Evolutionary conservation across 495 filamentous ascomycete species (phyloP), one percentile per base, ranked within the genome.

Genomic region (Pseudotulostoma volvatum): DNA sequence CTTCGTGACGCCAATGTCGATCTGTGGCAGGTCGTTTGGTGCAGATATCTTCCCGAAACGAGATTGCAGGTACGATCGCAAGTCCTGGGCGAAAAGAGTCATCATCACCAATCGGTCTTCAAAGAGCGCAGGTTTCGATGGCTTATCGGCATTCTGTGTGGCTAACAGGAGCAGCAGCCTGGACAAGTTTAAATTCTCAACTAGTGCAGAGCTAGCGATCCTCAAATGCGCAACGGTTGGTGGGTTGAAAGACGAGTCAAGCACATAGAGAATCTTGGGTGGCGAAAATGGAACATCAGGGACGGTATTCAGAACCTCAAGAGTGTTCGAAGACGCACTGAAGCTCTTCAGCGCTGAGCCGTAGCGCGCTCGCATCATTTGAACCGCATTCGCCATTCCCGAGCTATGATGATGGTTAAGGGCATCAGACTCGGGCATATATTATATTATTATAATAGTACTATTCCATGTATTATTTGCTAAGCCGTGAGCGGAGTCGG

Each of bases 241-340:
- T 11, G 88, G 88, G 51, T 96, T 96, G 72, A 93, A 96, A 40
- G 81, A 88, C 2, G 87, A 92, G 56, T 96, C 88, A 47, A 96
- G 75, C 44, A 96, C 74, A 55, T 86, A 79, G 46, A 96, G 68
- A 15, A 64, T 64, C 38, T 66, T 60, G 4, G 48, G 46, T 23
- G 25, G 47, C 30, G 31, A 46, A 1, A 48, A 41, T 34, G 49
- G 49, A 28, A 11, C 23, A 11, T 25, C 45, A 38, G 68, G 52
- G 23, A 76, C 40, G 4, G 73, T 77, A 44, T 66, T 64, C 9
- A 84, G 57, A 37, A 84, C 57, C 34, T 70, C 66, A 38, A 85
- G 74, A 23, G 59, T 61, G 18, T 65, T 61, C 25, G 59, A 43
- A 7, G 77, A 77, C 9, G 60, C 45, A 15, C 67, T 58, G 44